Evolutionary conservation across 2,329 filamentous ascomycete genomes (phyloP), one percentile per base, ranked within the genome.

Genomic region (Diaporthe ampelina): DNA sequence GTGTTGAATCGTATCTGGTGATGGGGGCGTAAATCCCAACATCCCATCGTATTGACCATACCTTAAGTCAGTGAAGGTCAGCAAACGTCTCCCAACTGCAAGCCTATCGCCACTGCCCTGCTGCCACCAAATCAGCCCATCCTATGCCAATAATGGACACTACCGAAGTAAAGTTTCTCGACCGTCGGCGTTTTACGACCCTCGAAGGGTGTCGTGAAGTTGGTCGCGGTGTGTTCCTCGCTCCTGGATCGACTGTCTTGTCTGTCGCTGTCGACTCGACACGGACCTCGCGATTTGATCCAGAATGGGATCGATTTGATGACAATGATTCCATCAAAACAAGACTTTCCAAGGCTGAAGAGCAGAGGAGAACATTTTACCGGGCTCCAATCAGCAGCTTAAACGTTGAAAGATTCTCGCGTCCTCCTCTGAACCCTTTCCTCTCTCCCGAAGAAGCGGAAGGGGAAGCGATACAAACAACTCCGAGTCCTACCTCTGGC

Each of bases 171-270:
- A 54, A 17, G 21, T 48, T 48, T 13, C 1, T 15, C n/a, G 26
- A 58, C 54, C 54, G 69, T 11, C 56, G 69, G 40, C 69, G 69
- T 40, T 72, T 72, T 45, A 72, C 69, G 8, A 72, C 69, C 21
- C 56, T 72, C 26, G 69, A 72, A 52, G 69, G 69, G 19, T 61
- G 29, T 57, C 69, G 56, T 10, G 69, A 72, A 9, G 43, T 52
- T 52, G 43, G 69, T 6, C 69, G 48, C 8, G 69, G 69, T 40
- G 40, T 72, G 7, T 72, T 26, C 7, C 26, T 61, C 17, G 43
- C 56, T 1, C 10, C 69, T 1, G 69, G 69, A 24, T 61, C 69
- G n/a, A 72, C 52, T 13, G 17, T 68, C n/a, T 26, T 24, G 21
- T 68, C 26, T 15, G 48, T 68, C 21, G 40, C 37, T 4, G 35